Evolutionary conservation across 768 basidiomycete genomes (phyloP).

Genomic region (Galerina marginata): DNA sequence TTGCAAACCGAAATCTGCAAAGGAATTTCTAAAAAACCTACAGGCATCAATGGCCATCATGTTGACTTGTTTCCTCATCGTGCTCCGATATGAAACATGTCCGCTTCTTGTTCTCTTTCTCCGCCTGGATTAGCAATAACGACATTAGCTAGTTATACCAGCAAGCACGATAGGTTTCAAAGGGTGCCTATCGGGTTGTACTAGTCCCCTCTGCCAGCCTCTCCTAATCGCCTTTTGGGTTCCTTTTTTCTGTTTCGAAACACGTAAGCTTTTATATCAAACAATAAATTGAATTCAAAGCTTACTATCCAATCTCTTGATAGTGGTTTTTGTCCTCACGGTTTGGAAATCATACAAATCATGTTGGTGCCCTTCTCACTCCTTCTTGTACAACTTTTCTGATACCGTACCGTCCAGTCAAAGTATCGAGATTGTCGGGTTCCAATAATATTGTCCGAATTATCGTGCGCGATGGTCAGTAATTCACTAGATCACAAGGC

Average conservation of each 20-base stretch:
- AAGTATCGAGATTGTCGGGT: slow-evolving; percentile 6
- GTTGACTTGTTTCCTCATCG: slow-evolving; percentile 26
- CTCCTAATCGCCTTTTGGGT: slow-evolving; percentile 29
- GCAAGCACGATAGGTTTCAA: slow-evolving; percentile 19
- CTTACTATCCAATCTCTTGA: neutral
- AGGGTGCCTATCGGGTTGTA: slow-evolving; percentile 30
- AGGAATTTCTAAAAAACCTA: neutral
- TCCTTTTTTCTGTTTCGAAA: slow-evolving; percentile 26
- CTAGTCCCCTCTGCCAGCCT: slow-evolving; percentile 22
- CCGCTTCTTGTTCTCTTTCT: neutral
- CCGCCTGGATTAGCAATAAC: neutral
- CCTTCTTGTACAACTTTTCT: neutral
- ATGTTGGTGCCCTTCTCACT: slow-evolving; percentile 14
- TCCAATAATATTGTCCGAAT: slow-evolving; percentile 18
- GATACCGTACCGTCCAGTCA: neutral
- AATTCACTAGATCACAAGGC: neutral
- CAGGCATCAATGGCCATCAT: slow-evolving; percentile 26
- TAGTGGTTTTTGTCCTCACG: slow-evolving; percentile 28
- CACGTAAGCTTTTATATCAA: slow-evolving; percentile 15
- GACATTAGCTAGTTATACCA: slow-evolving; percentile 17
- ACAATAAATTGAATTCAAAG: neutral
- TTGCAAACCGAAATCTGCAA: neutral
- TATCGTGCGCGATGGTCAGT: slow-evolving; percentile 18
- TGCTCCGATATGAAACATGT: slow-evolving; percentile 25
- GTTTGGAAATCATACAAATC: slow-evolving; percentile 26